Evolutionary conservation across 306 rosid species (phyloP).

Genomic region (Castanea crenata): DNA sequence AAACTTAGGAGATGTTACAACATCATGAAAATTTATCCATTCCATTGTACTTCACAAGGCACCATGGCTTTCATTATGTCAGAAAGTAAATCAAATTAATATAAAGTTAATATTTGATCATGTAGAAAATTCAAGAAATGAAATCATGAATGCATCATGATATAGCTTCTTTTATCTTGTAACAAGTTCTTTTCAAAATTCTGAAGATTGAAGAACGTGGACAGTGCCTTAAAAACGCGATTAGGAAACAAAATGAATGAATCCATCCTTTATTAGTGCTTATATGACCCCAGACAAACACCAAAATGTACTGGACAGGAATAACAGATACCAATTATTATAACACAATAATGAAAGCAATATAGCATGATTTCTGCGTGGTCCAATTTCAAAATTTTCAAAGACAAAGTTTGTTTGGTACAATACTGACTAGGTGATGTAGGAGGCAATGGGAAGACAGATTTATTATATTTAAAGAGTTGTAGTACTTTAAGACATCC

Average conservation of each 20-base stretch:
- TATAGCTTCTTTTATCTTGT: not conserved
- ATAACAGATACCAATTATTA: not conserved
- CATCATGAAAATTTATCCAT: not conserved
- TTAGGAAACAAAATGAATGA: not conserved
- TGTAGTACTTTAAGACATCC: too few relatives aligned
- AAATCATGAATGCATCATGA: not conserved
- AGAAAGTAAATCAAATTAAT: not conserved
- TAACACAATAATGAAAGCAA: not conserved
- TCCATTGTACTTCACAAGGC: not conserved
- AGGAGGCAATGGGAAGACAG: too few relatives aligned
- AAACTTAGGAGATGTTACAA: not conserved
- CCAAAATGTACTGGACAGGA: not conserved
- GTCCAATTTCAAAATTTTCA: not conserved
- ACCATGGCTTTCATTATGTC: not conserved
- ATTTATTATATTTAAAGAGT: too few relatives aligned
- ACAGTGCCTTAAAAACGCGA: not conserved
- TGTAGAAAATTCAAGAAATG: not conserved
- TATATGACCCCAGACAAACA: not conserved
- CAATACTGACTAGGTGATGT: not conserved
- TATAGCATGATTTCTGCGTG: not conserved
- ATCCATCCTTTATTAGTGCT: not conserved
- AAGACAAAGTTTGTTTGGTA: not conserved
- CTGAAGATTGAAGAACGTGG: not conserved
- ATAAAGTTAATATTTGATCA: not conserved
- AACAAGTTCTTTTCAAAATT: not conserved